Evolutionary conservation across 164 flowering plant species (phyloP).

Genomic region (Brasenia schreberi): DNA sequence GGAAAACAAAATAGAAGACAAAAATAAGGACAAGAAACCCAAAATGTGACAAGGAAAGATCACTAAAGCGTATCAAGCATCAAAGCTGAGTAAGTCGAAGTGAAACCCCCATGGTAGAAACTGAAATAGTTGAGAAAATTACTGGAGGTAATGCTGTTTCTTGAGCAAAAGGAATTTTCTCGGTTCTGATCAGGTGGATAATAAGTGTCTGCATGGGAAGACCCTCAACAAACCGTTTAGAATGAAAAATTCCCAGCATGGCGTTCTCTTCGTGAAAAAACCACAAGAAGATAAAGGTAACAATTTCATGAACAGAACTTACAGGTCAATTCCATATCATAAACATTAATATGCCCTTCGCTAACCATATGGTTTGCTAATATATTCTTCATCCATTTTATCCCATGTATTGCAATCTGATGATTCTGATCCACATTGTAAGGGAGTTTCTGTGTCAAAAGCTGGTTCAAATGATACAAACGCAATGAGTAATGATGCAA

Average conservation of each 20-base stretch:
- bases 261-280: conserved; percentile 19
- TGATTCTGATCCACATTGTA: conserved; percentile 56
- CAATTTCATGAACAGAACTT: conserved; percentile 40
- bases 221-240: conserved; percentile 62
- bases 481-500: conserved; percentile 35
- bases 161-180: conserved; percentile 63
- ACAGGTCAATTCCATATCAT: conserved; percentile 68
- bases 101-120: conserved; percentile 47
- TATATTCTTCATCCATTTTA: conserved; percentile 54
- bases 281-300: conserved; percentile 34
- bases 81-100: conserved; percentile 44
- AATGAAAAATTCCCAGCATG: conserved; percentile 20
- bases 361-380: conserved; percentile 48
- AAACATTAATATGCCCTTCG: conserved; percentile 37
- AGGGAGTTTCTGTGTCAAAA: conserved; percentile 53
- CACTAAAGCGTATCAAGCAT: conserved; percentile 27
- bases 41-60: conserved; percentile 46
- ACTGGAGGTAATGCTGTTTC: conserved; percentile 70
- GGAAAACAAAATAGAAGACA: conserved; percentile 42
- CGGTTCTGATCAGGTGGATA: conserved; percentile 59
- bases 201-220: conserved; percentile 73
- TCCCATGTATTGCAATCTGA: conserved; percentile 76
- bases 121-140: conserved; percentile 35
- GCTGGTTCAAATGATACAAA: conserved; percentile 49
- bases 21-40: conserved; percentile 55